Evolutionary conservation across 2,329 filamentous ascomycete species (phyloP).

Genomic region (Truncatella angustata): DNA sequence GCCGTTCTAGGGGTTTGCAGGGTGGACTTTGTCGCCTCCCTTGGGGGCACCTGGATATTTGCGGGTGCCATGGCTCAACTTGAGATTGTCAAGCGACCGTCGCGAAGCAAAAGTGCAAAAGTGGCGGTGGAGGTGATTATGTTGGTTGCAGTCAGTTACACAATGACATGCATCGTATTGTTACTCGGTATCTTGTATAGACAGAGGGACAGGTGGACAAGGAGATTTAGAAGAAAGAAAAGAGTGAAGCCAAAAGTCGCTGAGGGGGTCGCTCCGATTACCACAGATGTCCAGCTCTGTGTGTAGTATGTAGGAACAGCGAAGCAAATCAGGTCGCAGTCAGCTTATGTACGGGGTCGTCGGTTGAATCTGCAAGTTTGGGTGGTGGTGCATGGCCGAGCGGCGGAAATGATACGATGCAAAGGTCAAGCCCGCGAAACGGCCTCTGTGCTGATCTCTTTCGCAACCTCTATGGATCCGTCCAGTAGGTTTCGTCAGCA

Average conservation of each 20-base stretch:
- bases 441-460: conserved; percentile 7
- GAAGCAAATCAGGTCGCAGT: neutral
- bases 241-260: neutral
- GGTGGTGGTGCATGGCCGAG: neutral
- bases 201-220: neutral
- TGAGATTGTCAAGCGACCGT: neutral
- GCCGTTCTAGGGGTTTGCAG: conserved; percentile 39
- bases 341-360: conserved; percentile 9
- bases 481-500: conserved; percentile 9
- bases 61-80: conserved; percentile 47
- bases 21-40: conserved; percentile 29
- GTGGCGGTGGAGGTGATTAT: neutral
- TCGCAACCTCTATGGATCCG: no score
- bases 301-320: neutral
- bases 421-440: conserved; percentile 1
- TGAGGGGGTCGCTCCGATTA: neutral
- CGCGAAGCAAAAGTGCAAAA: neutral
- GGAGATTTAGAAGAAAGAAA: neutral
- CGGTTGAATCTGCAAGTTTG: neutral
- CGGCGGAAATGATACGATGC: neutral
- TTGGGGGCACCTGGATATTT: conserved; percentile 45
- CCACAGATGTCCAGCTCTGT: conserved; percentile 12
- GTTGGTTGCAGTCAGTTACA: conserved; percentile 1
- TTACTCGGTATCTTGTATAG: neutral
- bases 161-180: conserved; percentile 9